Percentiles rank a stretch among this genome's conserved stretches.
Evolutionary conservation across 2,329 filamentous ascomycete genomes (phyloP).

Genomic region (Tolypocladium nubicola): DNA sequence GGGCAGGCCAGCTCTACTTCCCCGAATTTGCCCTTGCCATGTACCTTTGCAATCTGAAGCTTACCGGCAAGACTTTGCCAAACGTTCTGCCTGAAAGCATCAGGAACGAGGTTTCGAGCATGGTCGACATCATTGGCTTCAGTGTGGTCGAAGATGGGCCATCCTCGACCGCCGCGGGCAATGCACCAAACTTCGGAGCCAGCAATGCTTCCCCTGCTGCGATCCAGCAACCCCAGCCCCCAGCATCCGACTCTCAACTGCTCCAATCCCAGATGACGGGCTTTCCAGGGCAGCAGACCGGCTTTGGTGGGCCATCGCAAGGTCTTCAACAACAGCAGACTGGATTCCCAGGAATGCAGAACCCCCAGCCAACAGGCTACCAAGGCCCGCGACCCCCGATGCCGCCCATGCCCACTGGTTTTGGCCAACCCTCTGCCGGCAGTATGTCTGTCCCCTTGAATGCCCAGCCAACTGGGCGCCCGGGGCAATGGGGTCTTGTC

Average conservation of each 20-base stretch:
- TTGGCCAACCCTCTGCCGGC: conserved; percentile 40
- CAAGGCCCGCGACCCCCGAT: conserved; percentile 79
- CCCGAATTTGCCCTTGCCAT: conserved; percentile 96
- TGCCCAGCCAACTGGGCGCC: conserved; percentile 85
- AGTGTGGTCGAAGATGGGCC: conserved; percentile 65
- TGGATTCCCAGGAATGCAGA: conserved; percentile 55
- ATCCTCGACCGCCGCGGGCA: conserved; percentile 43
- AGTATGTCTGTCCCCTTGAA: conserved; percentile 62
- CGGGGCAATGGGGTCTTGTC: conserved; percentile 96
- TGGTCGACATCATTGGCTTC: conserved; percentile 99
- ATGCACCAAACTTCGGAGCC: conserved; percentile 58
- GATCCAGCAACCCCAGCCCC: conserved; percentile 62
- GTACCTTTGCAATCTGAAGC: conserved; percentile 93
- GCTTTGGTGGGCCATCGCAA: conserved; percentile 46
- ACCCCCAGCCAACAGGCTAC: conserved; percentile 70
- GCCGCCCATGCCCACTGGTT: conserved; percentile 63
- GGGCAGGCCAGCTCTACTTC: conserved; percentile 91
- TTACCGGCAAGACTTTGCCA: conserved; percentile 79
- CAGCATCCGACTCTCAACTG: conserved; percentile 59
- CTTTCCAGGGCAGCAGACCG: conserved; percentile 47
- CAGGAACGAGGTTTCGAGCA: conserved; percentile 94
- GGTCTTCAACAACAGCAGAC: conserved; percentile 59
- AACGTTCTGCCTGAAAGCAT: conserved; percentile 68
- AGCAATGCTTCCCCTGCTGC: conserved; percentile 38
- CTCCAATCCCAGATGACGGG: conserved; percentile 60